Evolutionary conservation across 768 basidiomycete species (phyloP), one percentile per base, ranked within the genome.

Genomic region (Kwoniella mangroviensis): DNA sequence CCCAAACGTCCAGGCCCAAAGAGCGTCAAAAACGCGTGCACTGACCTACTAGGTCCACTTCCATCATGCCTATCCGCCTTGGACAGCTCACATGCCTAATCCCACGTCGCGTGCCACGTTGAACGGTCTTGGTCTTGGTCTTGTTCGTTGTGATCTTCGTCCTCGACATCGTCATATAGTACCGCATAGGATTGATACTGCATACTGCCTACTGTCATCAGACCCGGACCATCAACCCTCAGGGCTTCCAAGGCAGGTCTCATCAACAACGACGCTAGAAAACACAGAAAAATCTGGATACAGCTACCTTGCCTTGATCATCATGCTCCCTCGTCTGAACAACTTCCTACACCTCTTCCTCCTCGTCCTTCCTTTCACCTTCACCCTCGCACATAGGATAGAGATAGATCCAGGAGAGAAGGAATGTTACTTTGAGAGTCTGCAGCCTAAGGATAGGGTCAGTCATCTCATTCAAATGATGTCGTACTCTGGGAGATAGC

Each of bases 381-480:
- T 74, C 62, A 63, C 68, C 13, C 57, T 68, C 3, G 79, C 80
- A 1, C 82, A 83, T 61, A 68, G 82, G 34, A 78, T 83, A 76
- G 80, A 83, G 65, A 78, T 83, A n/a, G 76, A 76, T 43, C 76
- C 82, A 59, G 81, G 81, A 49, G 69, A 70, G 58, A 81, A 83
- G 69, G 79, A 79, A 68, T 83, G 82, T 68, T 82, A 78, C 69
- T 81, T 80, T 62, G 82, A 83, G 73, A 75, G 74, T 55, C 67
- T 84, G 24, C 82, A 82, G 65, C 76, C 77, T 15, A 77, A 83
- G 69, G 83, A 84, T 70, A 73, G 77, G 73, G 83, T 82, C 45
- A 60, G 80, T 75, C 2, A 19, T 45, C 43, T 45, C 43, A 13
- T 28, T 28, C 6, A 28, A 4, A 28, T 28, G 28, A 28, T 28